A percentile compares a stretch with the other conserved stretches of the same genome.
Evolutionary conservation across 495 filamentous ascomycete species (phyloP).

Genomic region (Coniosporium apollinis): DNA sequence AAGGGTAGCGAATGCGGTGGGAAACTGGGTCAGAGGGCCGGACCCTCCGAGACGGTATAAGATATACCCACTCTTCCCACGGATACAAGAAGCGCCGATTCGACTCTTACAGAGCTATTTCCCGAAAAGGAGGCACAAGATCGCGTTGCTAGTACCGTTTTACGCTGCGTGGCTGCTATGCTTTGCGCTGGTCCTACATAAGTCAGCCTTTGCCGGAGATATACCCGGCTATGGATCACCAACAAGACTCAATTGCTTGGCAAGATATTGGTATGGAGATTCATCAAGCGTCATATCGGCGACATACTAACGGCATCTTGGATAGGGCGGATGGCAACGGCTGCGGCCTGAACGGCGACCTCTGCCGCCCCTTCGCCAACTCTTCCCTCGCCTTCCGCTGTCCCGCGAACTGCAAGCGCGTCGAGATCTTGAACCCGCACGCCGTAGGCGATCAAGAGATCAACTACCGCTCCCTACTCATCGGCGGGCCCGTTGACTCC

Average conservation of each 20-base stretch:
- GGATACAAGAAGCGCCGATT: slow-evolving; percentile 22
- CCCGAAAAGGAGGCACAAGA: slow-evolving; percentile 21
- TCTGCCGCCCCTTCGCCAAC: slow-evolving; percentile 26
- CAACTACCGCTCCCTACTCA: slow-evolving; percentile 23
- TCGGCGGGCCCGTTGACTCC: slow-evolving; percentile 21
- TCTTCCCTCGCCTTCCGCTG: slow-evolving; percentile 24
- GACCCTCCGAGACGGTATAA: slow-evolving; percentile 23
- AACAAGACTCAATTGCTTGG: slow-evolving; percentile 32
- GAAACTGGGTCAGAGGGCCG: slow-evolving; percentile 24
- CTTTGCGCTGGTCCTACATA: slow-evolving; percentile 22
- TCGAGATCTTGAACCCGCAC: slow-evolving; percentile 21
- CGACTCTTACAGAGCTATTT: slow-evolving; percentile 22
- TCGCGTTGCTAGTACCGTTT: slow-evolving; percentile 19
- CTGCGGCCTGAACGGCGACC: slow-evolving; percentile 25
- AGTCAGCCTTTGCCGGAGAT: slow-evolving; percentile 21
- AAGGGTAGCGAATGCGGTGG: no score
- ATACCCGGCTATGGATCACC: slow-evolving; percentile 23
- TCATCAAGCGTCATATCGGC: slow-evolving; percentile 4
- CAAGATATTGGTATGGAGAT: slow-evolving; percentile 32
- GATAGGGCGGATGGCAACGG: slow-evolving; percentile 26
- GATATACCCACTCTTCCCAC: slow-evolving; percentile 22
- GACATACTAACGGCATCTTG: no score
- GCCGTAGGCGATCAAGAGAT: slow-evolving; percentile 25
- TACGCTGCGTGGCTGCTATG: slow-evolving; percentile 22
- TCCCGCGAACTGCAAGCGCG: slow-evolving; percentile 24